Conservation (phyloP, 106 monocot genomes). For the Gastrodia elata region DNA sequence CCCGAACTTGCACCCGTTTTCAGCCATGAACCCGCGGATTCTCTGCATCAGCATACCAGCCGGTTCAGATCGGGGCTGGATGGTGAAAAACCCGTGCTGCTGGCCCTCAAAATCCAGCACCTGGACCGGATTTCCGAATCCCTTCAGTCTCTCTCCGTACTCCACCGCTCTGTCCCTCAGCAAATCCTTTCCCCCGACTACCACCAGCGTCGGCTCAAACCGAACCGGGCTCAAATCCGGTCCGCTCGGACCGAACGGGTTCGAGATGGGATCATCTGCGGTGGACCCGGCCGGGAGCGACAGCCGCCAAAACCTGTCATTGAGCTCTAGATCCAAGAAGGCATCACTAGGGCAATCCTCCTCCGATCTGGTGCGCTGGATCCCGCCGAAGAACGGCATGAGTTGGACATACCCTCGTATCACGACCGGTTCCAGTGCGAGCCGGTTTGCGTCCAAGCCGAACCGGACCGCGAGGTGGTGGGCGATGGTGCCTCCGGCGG, state of each 20-base stretch:
- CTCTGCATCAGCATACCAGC: conserved; percentile 32
- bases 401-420: conserved; percentile 48
- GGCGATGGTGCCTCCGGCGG: conserved; percentile 73
- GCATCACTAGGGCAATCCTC: conserved; percentile 54
- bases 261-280: conserved; percentile 38
- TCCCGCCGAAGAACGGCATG: conserved; percentile 77
- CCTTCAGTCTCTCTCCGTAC: conserved; percentile 37
- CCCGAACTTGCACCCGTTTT: not conserved
- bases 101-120: conserved; percentile 42
- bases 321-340: conserved; percentile 37
- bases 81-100: conserved; percentile 59
- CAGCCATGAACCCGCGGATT: conserved; percentile 30
- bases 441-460: conserved; percentile 12
- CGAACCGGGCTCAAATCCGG: conserved; percentile 12
- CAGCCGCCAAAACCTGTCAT: conserved; percentile 59
- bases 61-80: conserved; percentile 27
- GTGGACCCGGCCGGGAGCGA: conserved; percentile 40
- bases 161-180: conserved; percentile 36
- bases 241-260: conserved; percentile 36
- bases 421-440: conserved; percentile 29
- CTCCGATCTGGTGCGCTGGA: conserved; percentile 34
- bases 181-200: conserved; percentile 54
- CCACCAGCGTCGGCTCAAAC: conserved; percentile 41
- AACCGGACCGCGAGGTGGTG: conserved; percentile 64
- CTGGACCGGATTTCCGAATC: conserved; percentile 46